These are phyloP conservation scores for Thozetella sp. DNA, from an alignment of 495 filamentous ascomycete species.

Conservation along the genomic window DNA sequence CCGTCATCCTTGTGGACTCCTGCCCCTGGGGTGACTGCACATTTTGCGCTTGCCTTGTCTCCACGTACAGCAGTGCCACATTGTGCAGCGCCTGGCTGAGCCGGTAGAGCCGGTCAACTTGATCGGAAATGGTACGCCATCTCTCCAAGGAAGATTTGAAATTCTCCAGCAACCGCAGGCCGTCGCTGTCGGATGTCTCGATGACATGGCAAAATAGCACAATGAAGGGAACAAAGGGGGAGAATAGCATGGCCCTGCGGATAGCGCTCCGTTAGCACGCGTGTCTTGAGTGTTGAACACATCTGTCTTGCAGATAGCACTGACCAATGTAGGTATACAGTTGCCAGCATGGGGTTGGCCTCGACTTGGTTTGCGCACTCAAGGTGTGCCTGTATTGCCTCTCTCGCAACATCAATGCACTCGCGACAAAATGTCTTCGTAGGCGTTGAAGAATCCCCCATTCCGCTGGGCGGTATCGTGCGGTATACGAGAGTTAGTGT, in stretches of 20 bases:
- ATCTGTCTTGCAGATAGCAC: neutral
- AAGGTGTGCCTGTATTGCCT: constrained; percentile 54
- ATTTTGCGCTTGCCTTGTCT: constrained; percentile 17
- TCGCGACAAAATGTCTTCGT: constrained; percentile 52
- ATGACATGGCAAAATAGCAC: constrained; percentile 70
- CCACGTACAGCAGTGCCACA: constrained; percentile 61
- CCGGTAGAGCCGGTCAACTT: constrained; percentile 55
- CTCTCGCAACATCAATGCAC: constrained; percentile 59
- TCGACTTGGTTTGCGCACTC: constrained; percentile 49
- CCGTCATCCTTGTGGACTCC: constrained; percentile 38
- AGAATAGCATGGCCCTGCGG: constrained; percentile 61
- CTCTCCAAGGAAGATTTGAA: constrained; percentile 59
- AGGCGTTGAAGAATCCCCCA: constrained; percentile 29
- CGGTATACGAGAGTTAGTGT: constrained; percentile 59
- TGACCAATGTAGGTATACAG: constrained; percentile 66
- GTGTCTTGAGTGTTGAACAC: neutral
- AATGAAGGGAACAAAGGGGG: constrained; percentile 70
- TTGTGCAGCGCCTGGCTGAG: constrained; percentile 62
- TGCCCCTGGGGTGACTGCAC: constrained; percentile 34
- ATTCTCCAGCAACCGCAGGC: constrained; percentile 52
- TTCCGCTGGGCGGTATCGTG: constrained; percentile 43
- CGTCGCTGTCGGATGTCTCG: constrained; percentile 38
- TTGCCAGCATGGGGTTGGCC: constrained; percentile 39
- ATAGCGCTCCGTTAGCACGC: neutral
- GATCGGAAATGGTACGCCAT: constrained; percentile 48